Conservation (phyloP, 495 filamentous ascomycete species). For the Entonaema liquescens region DNA sequence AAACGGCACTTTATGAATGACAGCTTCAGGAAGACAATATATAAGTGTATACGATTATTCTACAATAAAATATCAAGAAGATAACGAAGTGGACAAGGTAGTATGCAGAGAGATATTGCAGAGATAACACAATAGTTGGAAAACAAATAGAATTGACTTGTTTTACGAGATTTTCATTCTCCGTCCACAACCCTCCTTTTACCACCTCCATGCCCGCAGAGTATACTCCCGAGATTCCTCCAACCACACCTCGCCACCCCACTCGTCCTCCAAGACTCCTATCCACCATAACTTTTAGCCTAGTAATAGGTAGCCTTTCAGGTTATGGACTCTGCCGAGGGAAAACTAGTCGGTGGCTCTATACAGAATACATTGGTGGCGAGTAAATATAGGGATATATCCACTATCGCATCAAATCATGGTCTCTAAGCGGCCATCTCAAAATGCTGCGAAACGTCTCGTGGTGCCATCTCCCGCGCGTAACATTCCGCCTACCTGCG, state of each 20-base stretch:
- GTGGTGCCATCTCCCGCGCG: slow-evolving; percentile 15
- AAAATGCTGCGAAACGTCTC: slow-evolving; percentile 24
- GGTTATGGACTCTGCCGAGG: slow-evolving; percentile 8
- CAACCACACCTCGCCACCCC: slow-evolving; percentile 13
- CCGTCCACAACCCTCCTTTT: slow-evolving; percentile 14
- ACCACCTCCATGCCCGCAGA: slow-evolving; percentile 14
- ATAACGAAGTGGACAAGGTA: background rate
- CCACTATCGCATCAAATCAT: slow-evolving; percentile 25
- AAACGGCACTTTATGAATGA: too few relatives aligned
- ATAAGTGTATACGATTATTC: background rate
- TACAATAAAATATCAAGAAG: background rate
- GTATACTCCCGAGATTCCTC: slow-evolving; percentile 13
- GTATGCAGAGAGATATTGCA: background rate
- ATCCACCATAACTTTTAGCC: slow-evolving; percentile 21
- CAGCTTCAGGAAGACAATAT: background rate
- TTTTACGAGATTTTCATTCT: slow-evolving; percentile 25
- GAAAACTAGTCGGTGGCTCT: slow-evolving; percentile 16
- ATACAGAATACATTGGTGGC: slow-evolving; percentile 10
- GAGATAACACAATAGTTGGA: background rate
- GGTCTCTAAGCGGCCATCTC: slow-evolving; percentile 16
- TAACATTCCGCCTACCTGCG: slow-evolving; percentile 1
- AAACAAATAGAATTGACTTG: background rate
- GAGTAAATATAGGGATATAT: slow-evolving; percentile 10
- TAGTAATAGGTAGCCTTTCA: slow-evolving; percentile 1
- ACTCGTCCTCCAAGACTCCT: slow-evolving; percentile 26